Base-by-base conservation (phyloP, 768 basidiomycete genomes). In the Cyathus striatus region DNA sequence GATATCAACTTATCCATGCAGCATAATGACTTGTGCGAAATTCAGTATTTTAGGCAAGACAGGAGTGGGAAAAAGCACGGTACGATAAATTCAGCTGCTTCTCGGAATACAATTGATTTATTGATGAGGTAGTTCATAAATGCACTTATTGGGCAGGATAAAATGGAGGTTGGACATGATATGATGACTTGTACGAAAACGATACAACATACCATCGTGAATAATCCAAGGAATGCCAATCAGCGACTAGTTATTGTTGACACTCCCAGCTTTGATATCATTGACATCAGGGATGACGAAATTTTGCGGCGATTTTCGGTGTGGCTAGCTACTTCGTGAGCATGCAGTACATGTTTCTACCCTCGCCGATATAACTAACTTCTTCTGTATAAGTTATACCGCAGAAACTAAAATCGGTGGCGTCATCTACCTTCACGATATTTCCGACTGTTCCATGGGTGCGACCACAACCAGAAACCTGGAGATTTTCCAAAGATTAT, bases 251-350 rank as follows among this genome's bases (percentile, higher is more conserved):
- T 41, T 12, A 6, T 41, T 5, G 40, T 41, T 9, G 40, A 41
- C 20, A 41, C 40, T 9, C 40, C 40, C n/a, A 26, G 40, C 10
- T 41, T 41, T 22, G 40, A 41, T 30, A 26, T 27, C 23, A 27
- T 26, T 5, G 14, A 30, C 25, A 41, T 26, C 23, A 24, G 32
- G 20, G 40, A 23, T n/a, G n/a, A n/a, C n/a, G n/a, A n/a, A n/a
- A n/a, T n/a, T n/a, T n/a, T n/a, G n/a, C n/a, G n/a, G n/a, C n/a
- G n/a, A n/a, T n/a, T n/a, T n/a, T n/a, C n/a, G n/a, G n/a, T n/a
- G n/a, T n/a, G n/a, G n/a, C n/a, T n/a, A n/a, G n/a, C n/a, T n/a
- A n/a, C n/a, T n/a, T n/a, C n/a, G n/a, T n/a, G n/a, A n/a, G n/a
- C n/a, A n/a, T n/a, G n/a, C n/a, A n/a, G n/a, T n/a, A n/a, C n/a